These are phyloP conservation scores for Lachancea kluyveri DNA, from an alignment of 805 yeast genomes.

Conservation along the genomic window DNA sequence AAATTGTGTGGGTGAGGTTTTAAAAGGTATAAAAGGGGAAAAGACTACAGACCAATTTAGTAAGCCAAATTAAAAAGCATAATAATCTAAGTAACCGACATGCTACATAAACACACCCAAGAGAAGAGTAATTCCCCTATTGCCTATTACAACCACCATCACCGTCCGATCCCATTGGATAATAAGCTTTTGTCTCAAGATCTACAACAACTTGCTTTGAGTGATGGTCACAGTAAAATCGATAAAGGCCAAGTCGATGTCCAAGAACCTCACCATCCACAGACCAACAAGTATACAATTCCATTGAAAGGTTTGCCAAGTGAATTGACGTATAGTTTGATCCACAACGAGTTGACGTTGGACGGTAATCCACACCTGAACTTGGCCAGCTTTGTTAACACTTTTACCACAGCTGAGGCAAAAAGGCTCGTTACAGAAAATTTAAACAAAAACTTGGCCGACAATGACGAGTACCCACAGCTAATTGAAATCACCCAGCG, in stretches of 20 bases:
- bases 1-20: too few relatives aligned
- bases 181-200: conserved; percentile 6
- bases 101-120: conserved; percentile 10
- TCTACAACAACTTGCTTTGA: conserved; percentile 6
- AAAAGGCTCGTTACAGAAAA: conserved; percentile 57
- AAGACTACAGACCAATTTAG: too few relatives aligned
- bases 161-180: too few relatives aligned
- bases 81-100: too few relatives aligned
- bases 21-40: too few relatives aligned
- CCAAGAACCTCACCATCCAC: conserved; percentile 4
- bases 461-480: conserved; percentile 89
- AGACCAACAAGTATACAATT: conserved; percentile 46
- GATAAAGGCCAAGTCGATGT: too few relatives aligned
- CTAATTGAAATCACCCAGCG: conserved; percentile 72
- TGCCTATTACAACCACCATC: too few relatives aligned
- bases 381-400: conserved; percentile 85
- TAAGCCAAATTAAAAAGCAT: too few relatives aligned
- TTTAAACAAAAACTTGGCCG: conserved; percentile 82
- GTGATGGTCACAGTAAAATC: conserved; percentile 2
- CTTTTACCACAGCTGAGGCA: conserved; percentile 52
- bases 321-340: conserved; percentile 50
- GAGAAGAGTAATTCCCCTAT: not conserved
- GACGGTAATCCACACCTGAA: conserved; percentile 84
- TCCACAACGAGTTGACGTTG: conserved; percentile 67
- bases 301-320: conserved; percentile 51